phyloP scores from a whole-genome alignment of 2,329 filamentous ascomycete genomes.

The Diplodia intermedia region DNA sequence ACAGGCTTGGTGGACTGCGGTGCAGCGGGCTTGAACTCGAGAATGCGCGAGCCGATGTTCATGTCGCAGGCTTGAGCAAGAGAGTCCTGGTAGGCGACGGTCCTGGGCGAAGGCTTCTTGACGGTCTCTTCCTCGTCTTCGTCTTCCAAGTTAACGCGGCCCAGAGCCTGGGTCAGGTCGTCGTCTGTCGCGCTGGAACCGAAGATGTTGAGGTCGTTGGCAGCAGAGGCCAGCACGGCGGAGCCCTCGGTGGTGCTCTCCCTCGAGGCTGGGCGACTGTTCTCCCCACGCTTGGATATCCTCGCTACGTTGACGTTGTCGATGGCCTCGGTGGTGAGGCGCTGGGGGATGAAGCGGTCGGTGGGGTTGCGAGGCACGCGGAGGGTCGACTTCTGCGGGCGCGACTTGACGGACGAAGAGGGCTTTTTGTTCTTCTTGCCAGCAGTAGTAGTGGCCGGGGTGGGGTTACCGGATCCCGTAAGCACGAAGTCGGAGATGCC shows the following conservation, averaged over 20 bases:
- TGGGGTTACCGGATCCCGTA: constrained; percentile 74
- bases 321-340: constrained; percentile 86
- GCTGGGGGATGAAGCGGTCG: constrained; percentile 96
- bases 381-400: constrained; percentile 29
- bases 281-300: constrained; percentile 22
- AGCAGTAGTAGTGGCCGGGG: constrained; percentile 45
- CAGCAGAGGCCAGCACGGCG: constrained; percentile 75
- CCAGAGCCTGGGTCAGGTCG: constrained; percentile 33
- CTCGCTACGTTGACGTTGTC: constrained; percentile 73
- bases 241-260: constrained; percentile 74
- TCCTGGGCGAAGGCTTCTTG: constrained; percentile 82
- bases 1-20: constrained; percentile 98
- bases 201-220: constrained; percentile 69
- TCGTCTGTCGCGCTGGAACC: constrained; percentile 72
- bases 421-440: constrained; percentile 59
- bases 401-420: constrained; percentile 46
- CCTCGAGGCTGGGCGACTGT: constrained; percentile 74
- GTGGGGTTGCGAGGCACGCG: constrained; percentile 68
- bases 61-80: constrained; percentile 91
- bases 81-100: constrained; percentile 89
- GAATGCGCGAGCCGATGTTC: constrained; percentile 90
- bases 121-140: constrained; percentile 68
- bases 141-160: constrained; percentile 66
- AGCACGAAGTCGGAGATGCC: constrained; percentile 92
- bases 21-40: constrained; percentile 97